phyloP scores from a whole-genome alignment of 2,329 filamentous ascomycete species.

The Pyricularia sp. region DNA sequence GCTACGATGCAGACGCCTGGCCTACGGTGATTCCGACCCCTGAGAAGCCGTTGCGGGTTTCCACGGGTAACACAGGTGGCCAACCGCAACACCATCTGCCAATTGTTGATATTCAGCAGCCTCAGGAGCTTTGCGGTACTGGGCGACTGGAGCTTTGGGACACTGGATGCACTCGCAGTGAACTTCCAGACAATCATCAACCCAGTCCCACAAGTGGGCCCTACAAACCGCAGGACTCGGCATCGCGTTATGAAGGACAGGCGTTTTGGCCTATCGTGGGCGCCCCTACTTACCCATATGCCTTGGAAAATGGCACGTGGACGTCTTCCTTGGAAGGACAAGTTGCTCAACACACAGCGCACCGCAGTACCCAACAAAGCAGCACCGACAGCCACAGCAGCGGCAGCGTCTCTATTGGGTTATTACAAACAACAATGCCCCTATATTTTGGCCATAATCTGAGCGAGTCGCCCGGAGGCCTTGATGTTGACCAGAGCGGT shows the following conservation, averaged over 20 bases:
- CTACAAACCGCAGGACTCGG: neutral
- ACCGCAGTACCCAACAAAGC: neutral
- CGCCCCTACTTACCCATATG: neutral
- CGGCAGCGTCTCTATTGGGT: neutral
- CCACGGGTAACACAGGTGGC: neutral
- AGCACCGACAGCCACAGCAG: neutral
- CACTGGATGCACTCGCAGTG: neutral
- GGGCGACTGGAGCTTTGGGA: neutral
- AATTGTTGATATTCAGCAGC: neutral
- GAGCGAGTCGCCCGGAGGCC: neutral
- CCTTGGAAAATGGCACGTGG: neutral
- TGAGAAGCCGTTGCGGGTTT: neutral
- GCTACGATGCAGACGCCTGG: neutral
- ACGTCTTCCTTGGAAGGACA: neutral
- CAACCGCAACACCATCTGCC: neutral
- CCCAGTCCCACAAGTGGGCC: neutral
- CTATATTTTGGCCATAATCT: neutral
- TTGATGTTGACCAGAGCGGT: neutral
- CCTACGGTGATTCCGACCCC: neutral
- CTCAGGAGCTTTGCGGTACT: neutral
- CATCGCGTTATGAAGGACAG: neutral
- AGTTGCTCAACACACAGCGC: neutral
- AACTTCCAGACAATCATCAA: neutral
- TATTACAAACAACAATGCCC: neutral
- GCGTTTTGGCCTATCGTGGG: neutral